phyloP scores from a whole-genome alignment of 225 moss, liverwort and hornwort species.

The Marchantia paleacea region DNA sequence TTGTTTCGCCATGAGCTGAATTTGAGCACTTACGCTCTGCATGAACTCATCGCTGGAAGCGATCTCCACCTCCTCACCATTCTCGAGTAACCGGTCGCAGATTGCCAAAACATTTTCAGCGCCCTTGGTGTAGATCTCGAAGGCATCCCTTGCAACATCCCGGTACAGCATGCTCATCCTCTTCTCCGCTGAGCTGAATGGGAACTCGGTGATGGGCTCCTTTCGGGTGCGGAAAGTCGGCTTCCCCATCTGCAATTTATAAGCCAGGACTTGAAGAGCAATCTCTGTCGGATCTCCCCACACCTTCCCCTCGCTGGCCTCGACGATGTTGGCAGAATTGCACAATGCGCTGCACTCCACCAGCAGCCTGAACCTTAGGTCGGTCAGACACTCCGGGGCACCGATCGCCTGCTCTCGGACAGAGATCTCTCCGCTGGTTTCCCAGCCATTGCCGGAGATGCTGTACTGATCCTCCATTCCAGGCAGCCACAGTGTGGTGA shows the following conservation, averaged over 20 bases:
- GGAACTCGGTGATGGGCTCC: not conserved
- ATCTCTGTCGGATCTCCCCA: constrained; percentile 25
- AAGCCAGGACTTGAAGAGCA: not conserved
- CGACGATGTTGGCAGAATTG: constrained; percentile 54
- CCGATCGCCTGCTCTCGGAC: not conserved
- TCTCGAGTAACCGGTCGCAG: not conserved
- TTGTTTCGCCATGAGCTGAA: not conserved
- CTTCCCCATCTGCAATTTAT: constrained; percentile 5
- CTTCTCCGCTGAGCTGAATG: not conserved
- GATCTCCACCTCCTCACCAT: not conserved
- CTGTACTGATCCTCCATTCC: constrained; percentile 12
- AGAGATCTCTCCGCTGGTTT: not conserved
- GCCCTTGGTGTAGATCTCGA: constrained; percentile 7
- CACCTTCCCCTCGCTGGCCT: constrained; percentile 43
- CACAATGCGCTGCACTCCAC: constrained; percentile 58
- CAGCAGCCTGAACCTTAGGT: constrained; percentile 32
- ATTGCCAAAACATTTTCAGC: constrained; percentile 4
- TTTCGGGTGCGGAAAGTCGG: not conserved
- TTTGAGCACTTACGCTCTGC: not conserved
- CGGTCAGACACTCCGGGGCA: not conserved
- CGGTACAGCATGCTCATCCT: constrained; percentile 1
- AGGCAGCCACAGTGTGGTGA: constrained; percentile 42
- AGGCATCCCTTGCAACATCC: not conserved
- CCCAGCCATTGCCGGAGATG: not conserved
- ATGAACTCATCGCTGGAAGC: not conserved